Evolutionary conservation across 2,329 filamentous ascomycete species (phyloP).

Genomic region (Cyphellophora europaea): DNA sequence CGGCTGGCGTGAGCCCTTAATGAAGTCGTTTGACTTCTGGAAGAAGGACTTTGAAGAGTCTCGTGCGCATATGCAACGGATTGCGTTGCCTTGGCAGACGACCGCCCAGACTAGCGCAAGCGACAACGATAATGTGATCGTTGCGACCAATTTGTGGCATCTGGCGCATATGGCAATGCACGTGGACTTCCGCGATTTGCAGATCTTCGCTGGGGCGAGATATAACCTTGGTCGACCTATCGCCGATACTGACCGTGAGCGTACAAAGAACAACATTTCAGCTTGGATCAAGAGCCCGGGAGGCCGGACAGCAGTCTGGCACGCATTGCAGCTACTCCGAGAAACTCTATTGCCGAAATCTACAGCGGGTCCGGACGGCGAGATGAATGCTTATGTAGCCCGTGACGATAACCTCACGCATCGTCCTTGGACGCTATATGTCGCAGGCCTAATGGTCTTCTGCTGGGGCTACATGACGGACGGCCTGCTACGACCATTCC

Average conservation of each 20-base stretch:
- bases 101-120: conserved; percentile 23
- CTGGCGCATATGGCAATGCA: conserved; percentile 97
- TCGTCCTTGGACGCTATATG: conserved; percentile 93
- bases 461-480: conserved; percentile 85
- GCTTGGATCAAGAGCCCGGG: conserved; percentile 80
- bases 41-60: conserved; percentile 81
- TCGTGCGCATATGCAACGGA: conserved; percentile 31
- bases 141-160: conserved; percentile 78
- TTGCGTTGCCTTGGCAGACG: conserved; percentile 17
- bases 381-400: conserved; percentile 55
- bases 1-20: conserved; percentile 79
- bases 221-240: conserved; percentile 78
- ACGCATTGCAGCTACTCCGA: conserved; percentile 77
- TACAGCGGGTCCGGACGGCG: conserved; percentile 11
- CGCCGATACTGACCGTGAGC: conserved; percentile 68
- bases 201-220: conserved; percentile 84
- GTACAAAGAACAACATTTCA: conserved; percentile 68
- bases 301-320: conserved; percentile 82
- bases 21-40: conserved; percentile 86
- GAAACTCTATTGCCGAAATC: conserved; percentile 47
- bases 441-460: conserved; percentile 86
- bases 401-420: conserved; percentile 84
- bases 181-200: conserved; percentile 88
- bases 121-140: conserved; percentile 70
- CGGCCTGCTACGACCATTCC: conserved; percentile 52